Evolutionary conservation across 1,284 basidiomycete genomes (phyloP).

Genomic region (Leccinum solheimii): DNA sequence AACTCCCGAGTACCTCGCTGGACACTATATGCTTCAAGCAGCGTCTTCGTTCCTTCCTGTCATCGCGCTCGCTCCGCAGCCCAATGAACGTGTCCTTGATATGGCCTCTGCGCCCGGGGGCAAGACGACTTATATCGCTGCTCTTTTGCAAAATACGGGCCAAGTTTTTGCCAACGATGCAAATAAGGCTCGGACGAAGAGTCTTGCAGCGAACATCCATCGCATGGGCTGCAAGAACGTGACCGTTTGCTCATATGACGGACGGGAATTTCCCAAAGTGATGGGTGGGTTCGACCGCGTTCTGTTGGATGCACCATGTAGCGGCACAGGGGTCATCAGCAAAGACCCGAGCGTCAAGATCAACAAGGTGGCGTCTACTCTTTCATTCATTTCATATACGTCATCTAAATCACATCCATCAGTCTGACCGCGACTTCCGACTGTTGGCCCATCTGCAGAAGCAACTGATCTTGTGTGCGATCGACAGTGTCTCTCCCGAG

Average conservation of each 20-base stretch:
- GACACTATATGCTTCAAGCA: conserved; percentile 99
- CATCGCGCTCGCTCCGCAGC: conserved; percentile 91
- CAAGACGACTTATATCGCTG: conserved; percentile 96
- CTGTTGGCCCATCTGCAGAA: conserved; percentile 97
- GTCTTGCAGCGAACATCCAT: conserved; percentile 95
- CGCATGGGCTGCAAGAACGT: conserved; percentile 98
- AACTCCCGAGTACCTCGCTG: conserved; percentile 98
- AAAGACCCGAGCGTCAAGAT: conserved; percentile 98
- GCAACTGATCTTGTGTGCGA: conserved; percentile 96
- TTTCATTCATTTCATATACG: background rate
- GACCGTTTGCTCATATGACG: conserved; percentile 96
- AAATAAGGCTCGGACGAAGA: conserved; percentile 95
- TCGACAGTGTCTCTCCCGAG: conserved; percentile 90
- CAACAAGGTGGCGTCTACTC: conserved; percentile 76
- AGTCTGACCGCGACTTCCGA: conserved; percentile 95
- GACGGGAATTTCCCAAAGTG: conserved; percentile 98
- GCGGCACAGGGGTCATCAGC: conserved; percentile 97
- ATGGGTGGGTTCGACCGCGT: conserved; percentile 99
- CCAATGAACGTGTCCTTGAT: conserved; percentile 92
- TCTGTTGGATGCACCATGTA: conserved; percentile 95
- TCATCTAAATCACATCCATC: conserved; percentile 1
- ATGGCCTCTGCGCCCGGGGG: conserved; percentile 99
- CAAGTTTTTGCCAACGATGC: conserved; percentile 98
- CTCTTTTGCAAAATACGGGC: conserved; percentile 96
- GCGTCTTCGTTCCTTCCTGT: conserved; percentile 99